A percentile compares a stretch with the other conserved stretches of the same genome.
Evolutionary conservation across 179 eudicot species (phyloP).

Genomic region (Actinidia chinensis): DNA sequence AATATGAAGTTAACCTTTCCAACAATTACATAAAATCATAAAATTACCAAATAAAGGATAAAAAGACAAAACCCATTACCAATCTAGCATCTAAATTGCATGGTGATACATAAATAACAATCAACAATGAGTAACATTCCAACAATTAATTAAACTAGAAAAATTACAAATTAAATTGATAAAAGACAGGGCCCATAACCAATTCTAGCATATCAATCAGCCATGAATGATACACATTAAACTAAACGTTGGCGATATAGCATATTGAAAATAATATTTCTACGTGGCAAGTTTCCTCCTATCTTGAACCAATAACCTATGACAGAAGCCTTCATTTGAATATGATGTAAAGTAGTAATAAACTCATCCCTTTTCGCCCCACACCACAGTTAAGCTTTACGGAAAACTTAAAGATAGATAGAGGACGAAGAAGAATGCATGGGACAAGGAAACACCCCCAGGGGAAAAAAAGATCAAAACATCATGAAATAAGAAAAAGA

Average conservation of each 20-base stretch:
- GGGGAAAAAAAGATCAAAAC: background rate
- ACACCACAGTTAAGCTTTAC: background rate
- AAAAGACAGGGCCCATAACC: slow-evolving; percentile 44
- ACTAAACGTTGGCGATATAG: slow-evolving; percentile 85
- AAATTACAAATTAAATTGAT: no score
- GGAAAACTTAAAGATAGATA: background rate
- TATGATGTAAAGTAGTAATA: slow-evolving; percentile 39
- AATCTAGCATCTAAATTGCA: no score
- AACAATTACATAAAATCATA: no score
- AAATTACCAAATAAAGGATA: no score
- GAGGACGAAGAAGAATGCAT: background rate
- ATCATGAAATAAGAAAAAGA: background rate
- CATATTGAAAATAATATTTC: slow-evolving; percentile 96
- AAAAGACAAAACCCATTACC: no score
- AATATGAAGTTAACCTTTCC: no score
- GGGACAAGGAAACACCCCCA: background rate
- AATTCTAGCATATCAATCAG: slow-evolving; percentile 78
- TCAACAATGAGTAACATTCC: no score
- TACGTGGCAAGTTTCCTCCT: slow-evolving; percentile 65
- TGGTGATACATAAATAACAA: no score
- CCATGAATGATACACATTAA: slow-evolving; percentile 75
- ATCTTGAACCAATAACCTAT: slow-evolving; percentile 73
- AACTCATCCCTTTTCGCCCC: no score
- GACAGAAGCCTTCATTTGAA: slow-evolving; percentile 68
- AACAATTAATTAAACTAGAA: no score